phyloP scores from a whole-genome alignment of 176 grass and related monocot genomes.

The Rhynchospora pubera region DNA sequence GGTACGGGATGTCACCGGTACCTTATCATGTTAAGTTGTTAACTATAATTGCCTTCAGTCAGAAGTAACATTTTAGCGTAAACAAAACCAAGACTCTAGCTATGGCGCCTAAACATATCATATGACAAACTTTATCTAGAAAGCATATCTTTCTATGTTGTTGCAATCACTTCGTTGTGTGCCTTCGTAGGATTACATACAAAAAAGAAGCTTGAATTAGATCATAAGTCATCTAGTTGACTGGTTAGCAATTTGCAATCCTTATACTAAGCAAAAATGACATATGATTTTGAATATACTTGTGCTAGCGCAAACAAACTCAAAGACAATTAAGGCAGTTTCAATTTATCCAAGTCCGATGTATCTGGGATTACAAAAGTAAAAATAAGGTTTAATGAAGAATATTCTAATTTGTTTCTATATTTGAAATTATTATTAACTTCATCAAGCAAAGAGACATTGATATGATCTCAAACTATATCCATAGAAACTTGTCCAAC shows the following conservation, averaged over 20 bases:
- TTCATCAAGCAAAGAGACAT: not conserved
- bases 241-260: not conserved
- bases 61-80: too few species aligned
- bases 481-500: not conserved
- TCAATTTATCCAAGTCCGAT: not conserved
- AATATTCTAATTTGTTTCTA: not conserved
- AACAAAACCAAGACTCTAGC: too few species aligned
- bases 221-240: too few species aligned
- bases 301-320: not conserved
- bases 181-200: too few species aligned
- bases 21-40: too few species aligned
- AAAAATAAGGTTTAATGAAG: not conserved
- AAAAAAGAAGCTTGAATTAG: too few species aligned
- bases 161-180: too few species aligned
- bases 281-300: not conserved
- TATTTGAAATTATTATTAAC: not conserved
- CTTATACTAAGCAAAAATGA: not conserved
- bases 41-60: too few species aligned
- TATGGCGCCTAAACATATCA: too few species aligned
- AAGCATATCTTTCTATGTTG: too few species aligned
- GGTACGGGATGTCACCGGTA: too few species aligned
- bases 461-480: not conserved
- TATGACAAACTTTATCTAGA: too few species aligned
- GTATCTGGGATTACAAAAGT: not conserved
- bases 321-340: not conserved